Conservation (phyloP, 2,329 filamentous ascomycete species). For the Ophiostoma sp. region DNA sequence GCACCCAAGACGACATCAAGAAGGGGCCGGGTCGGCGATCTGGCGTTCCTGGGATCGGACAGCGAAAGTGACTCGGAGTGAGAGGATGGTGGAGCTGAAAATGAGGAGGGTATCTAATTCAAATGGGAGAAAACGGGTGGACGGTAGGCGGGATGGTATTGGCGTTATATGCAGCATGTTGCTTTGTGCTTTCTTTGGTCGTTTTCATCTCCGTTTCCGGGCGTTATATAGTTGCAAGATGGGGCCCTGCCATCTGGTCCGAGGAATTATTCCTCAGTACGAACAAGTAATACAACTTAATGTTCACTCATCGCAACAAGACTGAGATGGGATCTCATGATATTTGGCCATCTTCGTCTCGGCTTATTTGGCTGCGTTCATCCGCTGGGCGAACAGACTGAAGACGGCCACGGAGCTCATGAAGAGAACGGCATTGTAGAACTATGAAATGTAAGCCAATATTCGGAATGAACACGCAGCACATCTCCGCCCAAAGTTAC, state of each 20-base stretch:
- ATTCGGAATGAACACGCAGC: conserved; percentile 41
- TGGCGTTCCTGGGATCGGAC: conserved; percentile 63
- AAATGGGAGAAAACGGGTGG: background rate
- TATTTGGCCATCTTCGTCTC: background rate
- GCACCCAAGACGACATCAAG: conserved; percentile 42
- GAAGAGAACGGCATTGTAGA: conserved; percentile 96
- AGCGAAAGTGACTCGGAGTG: conserved; percentile 59
- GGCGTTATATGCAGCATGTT: background rate
- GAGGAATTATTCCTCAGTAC: background rate
- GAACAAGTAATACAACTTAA: background rate
- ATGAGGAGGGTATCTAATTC: background rate
- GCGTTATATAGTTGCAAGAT: background rate
- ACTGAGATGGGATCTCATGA: background rate
- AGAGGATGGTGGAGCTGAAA: background rate
- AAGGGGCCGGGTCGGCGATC: conserved; percentile 48
- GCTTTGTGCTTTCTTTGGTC: background rate
- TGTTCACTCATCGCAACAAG: background rate
- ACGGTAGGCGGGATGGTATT: background rate
- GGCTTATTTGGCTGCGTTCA: conserved; percentile 55
- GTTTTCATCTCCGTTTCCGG: background rate
- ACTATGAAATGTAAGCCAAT: conserved; percentile 55
- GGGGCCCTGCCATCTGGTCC: background rate
- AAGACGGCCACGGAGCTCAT: conserved; percentile 95
- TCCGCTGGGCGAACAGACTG: conserved; percentile 86
- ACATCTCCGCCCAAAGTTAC: background rate